phyloP scores from a whole-genome alignment of 345 rosid genomes.

The Syzygium oleosum region DNA sequence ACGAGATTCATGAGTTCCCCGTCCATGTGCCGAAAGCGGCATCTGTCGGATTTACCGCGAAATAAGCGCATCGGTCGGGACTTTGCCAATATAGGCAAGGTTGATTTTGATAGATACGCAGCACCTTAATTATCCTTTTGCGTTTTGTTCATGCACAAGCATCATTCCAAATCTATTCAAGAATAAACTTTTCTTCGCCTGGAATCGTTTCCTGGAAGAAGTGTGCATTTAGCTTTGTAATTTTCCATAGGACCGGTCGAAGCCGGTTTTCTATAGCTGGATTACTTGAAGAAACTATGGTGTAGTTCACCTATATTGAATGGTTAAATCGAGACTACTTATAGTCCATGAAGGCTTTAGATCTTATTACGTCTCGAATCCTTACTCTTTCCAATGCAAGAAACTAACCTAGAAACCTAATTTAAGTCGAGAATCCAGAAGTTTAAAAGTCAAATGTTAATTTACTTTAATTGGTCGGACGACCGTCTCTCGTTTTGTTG shows the following conservation, averaged over 20 bases:
- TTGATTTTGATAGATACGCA: not conserved
- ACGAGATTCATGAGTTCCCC: slow-evolving; percentile 31
- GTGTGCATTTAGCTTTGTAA: not conserved
- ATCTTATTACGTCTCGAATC: not conserved
- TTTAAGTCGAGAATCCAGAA: not conserved
- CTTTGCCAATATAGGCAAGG: not conserved
- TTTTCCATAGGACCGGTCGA: not conserved
- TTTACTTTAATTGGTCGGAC: not conserved
- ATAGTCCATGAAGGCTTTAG: not conserved
- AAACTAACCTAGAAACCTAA: not conserved
- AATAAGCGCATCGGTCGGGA: not conserved
- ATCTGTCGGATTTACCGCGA: not conserved
- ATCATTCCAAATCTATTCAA: not conserved
- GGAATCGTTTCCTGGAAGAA: not conserved
- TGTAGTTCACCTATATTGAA: not conserved
- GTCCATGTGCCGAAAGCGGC: slow-evolving; percentile 17
- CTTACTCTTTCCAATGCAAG: not conserved
- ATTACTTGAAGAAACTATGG: not conserved
- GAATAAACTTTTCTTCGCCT: not conserved
- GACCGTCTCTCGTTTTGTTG: not conserved
- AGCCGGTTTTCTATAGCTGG: not conserved
- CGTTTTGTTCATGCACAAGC: not conserved
- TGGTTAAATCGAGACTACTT: not conserved
- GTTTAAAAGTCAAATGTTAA: not conserved
- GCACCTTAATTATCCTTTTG: not conserved